phyloP scores from a whole-genome alignment of 2,329 filamentous ascomycete genomes.

The Hortaea werneckii region DNA sequence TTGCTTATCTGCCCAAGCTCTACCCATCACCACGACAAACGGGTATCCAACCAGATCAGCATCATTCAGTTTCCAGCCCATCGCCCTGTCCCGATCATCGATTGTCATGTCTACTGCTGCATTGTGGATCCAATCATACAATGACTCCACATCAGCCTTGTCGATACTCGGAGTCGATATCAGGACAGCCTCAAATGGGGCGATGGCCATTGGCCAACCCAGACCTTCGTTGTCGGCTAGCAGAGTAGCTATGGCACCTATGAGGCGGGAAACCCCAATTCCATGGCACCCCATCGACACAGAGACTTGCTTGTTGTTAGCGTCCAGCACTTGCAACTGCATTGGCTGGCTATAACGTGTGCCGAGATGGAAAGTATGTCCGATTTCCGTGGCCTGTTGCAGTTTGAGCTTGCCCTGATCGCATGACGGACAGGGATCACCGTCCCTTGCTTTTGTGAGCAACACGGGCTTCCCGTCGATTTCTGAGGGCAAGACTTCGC shows the following conservation, averaged over 20 bases:
- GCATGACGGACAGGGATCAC: conserved; percentile 67
- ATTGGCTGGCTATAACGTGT: conserved; percentile 77
- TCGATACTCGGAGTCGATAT: conserved; percentile 34
- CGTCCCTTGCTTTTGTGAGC: conserved; percentile 54
- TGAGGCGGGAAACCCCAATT: conserved; percentile 82
- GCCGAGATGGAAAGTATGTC: conserved; percentile 90
- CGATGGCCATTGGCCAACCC: conserved; percentile 79
- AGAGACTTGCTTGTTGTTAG: conserved; percentile 35
- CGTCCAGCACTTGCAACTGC: conserved; percentile 46
- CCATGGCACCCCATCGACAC: conserved; percentile 96
- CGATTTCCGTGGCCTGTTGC: conserved; percentile 73
- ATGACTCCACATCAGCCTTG: conserved; percentile 14
- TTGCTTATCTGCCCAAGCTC: conserved; percentile 47
- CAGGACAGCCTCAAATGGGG: conserved; percentile 70
- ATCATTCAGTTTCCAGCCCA: conserved; percentile 82
- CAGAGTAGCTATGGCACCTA: conserved; percentile 74
- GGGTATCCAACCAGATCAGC: conserved; percentile 86
- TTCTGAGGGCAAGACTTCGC: conserved; percentile 1
- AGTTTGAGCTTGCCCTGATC: conserved; percentile 49
- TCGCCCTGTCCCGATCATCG: conserved; percentile 56
- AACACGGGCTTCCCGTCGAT: conserved; percentile 38
- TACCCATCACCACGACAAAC: conserved; percentile 68
- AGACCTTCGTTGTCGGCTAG: conserved; percentile 63
- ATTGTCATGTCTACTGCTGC: conserved; percentile 50
- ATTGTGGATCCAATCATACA: conserved; percentile 47